Evolutionary conservation across 495 filamentous ascomycete species (phyloP), one percentile per base, ranked within the genome.

Genomic region (Neurospora sp.): DNA sequence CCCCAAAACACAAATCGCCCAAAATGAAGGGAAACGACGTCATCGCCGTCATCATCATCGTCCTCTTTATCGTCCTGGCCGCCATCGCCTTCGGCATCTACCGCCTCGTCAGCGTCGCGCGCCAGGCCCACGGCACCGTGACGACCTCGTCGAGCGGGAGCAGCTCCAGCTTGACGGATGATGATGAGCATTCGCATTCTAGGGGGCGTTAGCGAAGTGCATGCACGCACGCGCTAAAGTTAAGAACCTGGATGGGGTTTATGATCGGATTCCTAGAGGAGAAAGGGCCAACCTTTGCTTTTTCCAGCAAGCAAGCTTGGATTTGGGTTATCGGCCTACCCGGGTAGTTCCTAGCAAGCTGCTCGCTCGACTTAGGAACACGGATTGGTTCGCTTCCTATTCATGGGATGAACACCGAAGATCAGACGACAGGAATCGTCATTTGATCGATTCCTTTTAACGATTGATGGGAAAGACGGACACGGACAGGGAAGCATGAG

Each of bases 11-110:
- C 27, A 31, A 23, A 69, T 76, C 77, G 69, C 73, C 71, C 70
- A 90, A 84, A 84, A 86, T 90, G 75, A 84, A 92, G 82, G 83
- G 89, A 85, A 94, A 94, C 88, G 87, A 92, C 83, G 87, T 90
- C 79, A 92, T 94, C 82, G 92, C 91, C 40, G 87, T 94, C 80
- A 94, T 94, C 82, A 90, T 94, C 82, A 93, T 94, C 82, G 76
- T 93, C 48, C 87, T 94, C 74, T 93, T 93, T 82, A 80, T 93
- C 80, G 79, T 93, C 66, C 88, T 94, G 37, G 90, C 90, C 54
- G 82, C 89, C 73, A 89, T 90, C 74, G 90, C 87, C 48, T 92
- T 90, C 78, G 87, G 86, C 72, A 93, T 93, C 83, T 93, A 89
- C 79, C 81, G 82, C 69, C 81, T 89, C 35, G 86, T 88, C 75